Percentiles rank a stretch among this genome's conserved stretches.
Conservation (phyloP, 352 stramenopile species). For the Globisporangium ultimum region DNA sequence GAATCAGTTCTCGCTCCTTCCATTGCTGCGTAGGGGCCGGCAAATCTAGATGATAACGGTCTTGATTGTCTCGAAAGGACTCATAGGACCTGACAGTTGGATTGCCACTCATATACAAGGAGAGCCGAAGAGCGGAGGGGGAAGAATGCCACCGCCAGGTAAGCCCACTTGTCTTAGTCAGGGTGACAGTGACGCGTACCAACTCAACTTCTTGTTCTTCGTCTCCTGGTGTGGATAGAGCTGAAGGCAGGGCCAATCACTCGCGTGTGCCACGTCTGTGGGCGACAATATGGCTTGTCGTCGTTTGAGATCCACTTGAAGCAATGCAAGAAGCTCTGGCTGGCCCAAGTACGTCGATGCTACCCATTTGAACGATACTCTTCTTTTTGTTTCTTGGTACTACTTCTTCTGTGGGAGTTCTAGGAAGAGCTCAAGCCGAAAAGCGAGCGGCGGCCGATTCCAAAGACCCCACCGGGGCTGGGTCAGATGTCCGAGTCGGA, state of each 20-base stretch:
- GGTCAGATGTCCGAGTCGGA: constrained; percentile 18
- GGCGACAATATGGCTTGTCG: constrained; percentile 71
- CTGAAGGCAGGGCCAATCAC: constrained; percentile 54
- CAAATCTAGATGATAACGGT: no score
- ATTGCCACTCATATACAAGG: no score
- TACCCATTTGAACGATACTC: no score
- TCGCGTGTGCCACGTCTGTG: constrained; percentile 77
- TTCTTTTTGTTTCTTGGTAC: no score
- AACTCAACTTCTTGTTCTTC: not conserved
- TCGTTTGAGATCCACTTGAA: constrained; percentile 85
- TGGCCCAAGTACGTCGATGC: constrained; percentile 36
- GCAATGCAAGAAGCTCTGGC: constrained; percentile 82
- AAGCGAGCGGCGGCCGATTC: constrained; percentile 53
- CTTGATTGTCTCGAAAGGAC: no score
- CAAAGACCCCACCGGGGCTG: constrained; percentile 57
- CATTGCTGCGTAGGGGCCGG: no score
- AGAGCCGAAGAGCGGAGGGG: no score
- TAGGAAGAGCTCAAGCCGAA: constrained; percentile 70
- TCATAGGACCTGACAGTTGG: no score
- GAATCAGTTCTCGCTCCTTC: not conserved
- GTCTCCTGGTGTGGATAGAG: constrained; percentile 11
- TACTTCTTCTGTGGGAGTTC: no score
- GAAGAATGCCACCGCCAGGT: no score
- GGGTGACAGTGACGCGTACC: no score
- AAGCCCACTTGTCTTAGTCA: no score